Evolutionary conservation across 2,329 filamentous ascomycete species (phyloP), one percentile per base, ranked within the genome.

Genomic region (Macrophomina phaseolina): DNA sequence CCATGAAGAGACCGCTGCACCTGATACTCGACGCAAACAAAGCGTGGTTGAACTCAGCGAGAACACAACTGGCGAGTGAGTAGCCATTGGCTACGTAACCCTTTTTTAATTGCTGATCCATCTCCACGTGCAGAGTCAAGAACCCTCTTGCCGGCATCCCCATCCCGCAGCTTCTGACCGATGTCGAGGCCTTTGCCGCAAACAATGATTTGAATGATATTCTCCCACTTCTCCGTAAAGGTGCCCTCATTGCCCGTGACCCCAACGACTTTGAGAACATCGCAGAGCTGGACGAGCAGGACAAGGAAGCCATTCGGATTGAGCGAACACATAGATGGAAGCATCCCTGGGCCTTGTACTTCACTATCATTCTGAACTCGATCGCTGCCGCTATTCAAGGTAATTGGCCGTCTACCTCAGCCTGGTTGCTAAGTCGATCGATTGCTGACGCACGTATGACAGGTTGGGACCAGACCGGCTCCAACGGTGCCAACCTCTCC

Each of bases 161-260:
- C 4, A 81, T 75, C 69, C 81, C 77, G 52, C 75, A 80, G 70
- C 82, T 89, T 6, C 76, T 88, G 65, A 73, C 74, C 38, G 81
- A 88, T 63, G 89, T 89, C 32, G 83, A 87, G 63, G 80, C 81
- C 12, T 92, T 91, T 72, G 89, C 88, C 42, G 79, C 81, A 12
- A 78, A 84, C 49, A 86, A 90, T 70, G 83, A 83, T 23, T 81
- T 93, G 28, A 76, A 80, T 1, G 85, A 90, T 64, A 83, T 90
- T 69, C 78, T 87, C 1, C 78, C 81, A 3, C 74, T 90, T 14
- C 82, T 93, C 62, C 83, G 86, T 58, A 90, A 90, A 72, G 91
- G 90, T 38, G 92, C 91, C 3, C 82, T 94, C 9, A 85, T 93
- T 23, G 91, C 91, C 2, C 90, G 92, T 75, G 87, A 90, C 70